These are phyloP conservation scores for Penicillium angulare DNA, from an alignment of 495 filamentous ascomycete genomes.

Conservation along the genomic window DNA sequence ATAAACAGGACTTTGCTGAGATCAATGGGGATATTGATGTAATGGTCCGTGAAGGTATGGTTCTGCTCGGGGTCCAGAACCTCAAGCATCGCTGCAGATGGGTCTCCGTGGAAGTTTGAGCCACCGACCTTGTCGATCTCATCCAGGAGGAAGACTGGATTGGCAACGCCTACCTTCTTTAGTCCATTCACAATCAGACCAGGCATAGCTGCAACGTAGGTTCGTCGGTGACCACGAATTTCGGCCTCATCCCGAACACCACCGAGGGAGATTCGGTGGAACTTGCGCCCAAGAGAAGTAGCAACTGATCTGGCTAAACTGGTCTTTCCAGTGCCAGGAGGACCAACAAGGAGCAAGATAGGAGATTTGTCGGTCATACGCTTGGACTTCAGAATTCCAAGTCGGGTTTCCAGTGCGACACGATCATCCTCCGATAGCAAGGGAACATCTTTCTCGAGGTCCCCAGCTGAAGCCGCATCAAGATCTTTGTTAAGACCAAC, in stretches of 20 bases:
- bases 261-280: constrained; percentile 95
- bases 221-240: constrained; percentile 92
- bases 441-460: constrained; percentile 37
- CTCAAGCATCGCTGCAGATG: constrained; percentile 98
- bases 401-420: constrained; percentile 53
- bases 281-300: constrained; percentile 87
- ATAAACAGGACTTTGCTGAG: constrained; percentile 97
- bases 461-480: constrained; percentile 43
- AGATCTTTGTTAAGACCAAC: constrained; percentile 60
- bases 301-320: constrained; percentile 93
- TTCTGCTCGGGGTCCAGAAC: constrained; percentile 99
- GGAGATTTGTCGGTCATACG: constrained; percentile 91
- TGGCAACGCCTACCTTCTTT: constrained; percentile 94
- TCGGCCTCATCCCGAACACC: constrained; percentile 96
- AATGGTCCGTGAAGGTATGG: constrained; percentile 91
- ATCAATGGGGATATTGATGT: constrained; percentile 94
- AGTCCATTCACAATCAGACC: constrained; percentile 91
- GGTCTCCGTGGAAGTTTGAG: constrained; percentile 92
- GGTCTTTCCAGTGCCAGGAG: constrained; percentile 95
- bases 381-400: constrained; percentile 69
- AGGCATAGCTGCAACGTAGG: constrained; percentile 98
- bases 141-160: constrained; percentile 94
- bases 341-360: constrained; percentile 89
- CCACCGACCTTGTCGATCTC: constrained; percentile 98
- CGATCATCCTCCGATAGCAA: constrained; percentile 39